These are phyloP conservation scores for Thelephora ganbajun DNA, from an alignment of 768 basidiomycete species.

Conservation along the genomic window DNA sequence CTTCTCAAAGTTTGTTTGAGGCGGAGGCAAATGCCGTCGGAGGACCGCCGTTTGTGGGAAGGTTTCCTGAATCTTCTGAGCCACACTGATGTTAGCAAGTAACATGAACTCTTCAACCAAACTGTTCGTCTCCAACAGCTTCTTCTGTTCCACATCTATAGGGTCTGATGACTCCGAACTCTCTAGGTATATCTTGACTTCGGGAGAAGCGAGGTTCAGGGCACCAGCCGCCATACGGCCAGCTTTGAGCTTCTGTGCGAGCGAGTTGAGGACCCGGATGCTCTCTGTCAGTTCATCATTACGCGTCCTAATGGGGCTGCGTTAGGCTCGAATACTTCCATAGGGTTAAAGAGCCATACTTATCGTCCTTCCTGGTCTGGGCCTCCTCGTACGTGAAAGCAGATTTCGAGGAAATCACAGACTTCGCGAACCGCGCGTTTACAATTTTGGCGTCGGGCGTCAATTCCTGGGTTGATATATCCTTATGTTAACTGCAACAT, in stretches of 20 bases:
- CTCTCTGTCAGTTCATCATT: slow-evolving; percentile 74
- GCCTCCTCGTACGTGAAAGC: slow-evolving; percentile 97
- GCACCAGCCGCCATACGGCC: slow-evolving; percentile 92
- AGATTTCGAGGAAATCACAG: slow-evolving; percentile 90
- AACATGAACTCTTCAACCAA: slow-evolving; percentile 99
- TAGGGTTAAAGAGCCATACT: slow-evolving; percentile 31
- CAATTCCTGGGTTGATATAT: slow-evolving; percentile 54
- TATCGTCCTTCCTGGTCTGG: slow-evolving; percentile 85
- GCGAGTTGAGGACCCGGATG: slow-evolving; percentile 76
- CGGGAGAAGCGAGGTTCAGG: slow-evolving; percentile 92
- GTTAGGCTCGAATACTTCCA: background rate
- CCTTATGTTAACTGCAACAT: background rate
- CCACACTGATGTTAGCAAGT: slow-evolving; percentile 91
- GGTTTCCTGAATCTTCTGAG: slow-evolving; percentile 79
- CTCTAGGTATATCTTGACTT: slow-evolving; percentile 94
- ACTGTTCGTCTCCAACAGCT: slow-evolving; percentile 84
- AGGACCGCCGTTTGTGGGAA: slow-evolving; percentile 95
- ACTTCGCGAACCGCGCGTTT: slow-evolving; percentile 84
- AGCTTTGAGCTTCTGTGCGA: slow-evolving; percentile 77
- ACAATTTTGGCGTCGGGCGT: slow-evolving; percentile 81
- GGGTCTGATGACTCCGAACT: slow-evolving; percentile 90
- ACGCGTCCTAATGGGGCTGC: slow-evolving; percentile 33
- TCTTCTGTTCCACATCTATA: slow-evolving; percentile 94
- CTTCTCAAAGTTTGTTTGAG: slow-evolving; percentile 88
- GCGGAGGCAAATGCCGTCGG: slow-evolving; percentile 86